Conservation (phyloP, 148 eudicot genomes). For the Silene latifolia region DNA sequence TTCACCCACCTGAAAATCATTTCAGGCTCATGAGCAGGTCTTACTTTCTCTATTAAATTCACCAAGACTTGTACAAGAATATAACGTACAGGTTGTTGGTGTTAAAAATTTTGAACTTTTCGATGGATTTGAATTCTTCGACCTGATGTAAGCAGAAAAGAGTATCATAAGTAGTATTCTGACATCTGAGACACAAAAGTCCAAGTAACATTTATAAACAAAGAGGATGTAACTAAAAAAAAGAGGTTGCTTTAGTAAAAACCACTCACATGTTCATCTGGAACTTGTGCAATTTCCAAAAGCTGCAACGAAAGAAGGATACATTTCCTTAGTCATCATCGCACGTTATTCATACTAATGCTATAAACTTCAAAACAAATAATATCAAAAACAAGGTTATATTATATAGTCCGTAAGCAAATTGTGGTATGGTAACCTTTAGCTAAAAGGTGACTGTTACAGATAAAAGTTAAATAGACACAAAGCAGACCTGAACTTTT, state of each 20-base stretch:
- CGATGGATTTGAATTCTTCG: conserved; percentile 90
- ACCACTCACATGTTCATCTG: conserved; percentile 81
- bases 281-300: conserved; percentile 93
- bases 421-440: neutral
- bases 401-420: too few species aligned
- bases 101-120: conserved; percentile 99
- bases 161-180: conserved; percentile 6
- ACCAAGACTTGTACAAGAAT: neutral
- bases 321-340: conserved; percentile 12
- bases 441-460: neutral
- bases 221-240: neutral
- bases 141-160: conserved; percentile 51
- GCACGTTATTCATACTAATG: neutral
- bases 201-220: neutral
- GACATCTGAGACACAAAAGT: neutral
- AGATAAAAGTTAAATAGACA: neutral
- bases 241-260: neutral
- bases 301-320: conserved; percentile 58
- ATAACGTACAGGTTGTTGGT: conserved; percentile 91
- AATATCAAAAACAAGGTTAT: neutral
- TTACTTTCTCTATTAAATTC: neutral
- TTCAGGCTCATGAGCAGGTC: conserved; percentile 1
- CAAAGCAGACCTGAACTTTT: conserved; percentile 71
- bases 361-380: neutral
- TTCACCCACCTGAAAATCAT: conserved; percentile 81